Base-by-base conservation (phyloP, 2,329 filamentous ascomycete species). In the Aspergillus spinulosporus region DNA sequence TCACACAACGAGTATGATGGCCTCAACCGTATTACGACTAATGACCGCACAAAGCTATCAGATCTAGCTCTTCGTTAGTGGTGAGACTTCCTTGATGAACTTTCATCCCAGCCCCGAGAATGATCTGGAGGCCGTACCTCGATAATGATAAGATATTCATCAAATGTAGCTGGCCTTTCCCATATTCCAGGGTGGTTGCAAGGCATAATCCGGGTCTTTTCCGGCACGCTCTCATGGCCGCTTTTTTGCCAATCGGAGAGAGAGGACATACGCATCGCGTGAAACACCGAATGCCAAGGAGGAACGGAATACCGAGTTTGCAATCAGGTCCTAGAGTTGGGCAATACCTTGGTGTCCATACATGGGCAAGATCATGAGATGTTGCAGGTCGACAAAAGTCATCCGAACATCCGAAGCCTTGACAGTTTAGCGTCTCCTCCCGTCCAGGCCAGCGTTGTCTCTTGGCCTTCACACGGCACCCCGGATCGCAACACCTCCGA, bases 401-500 rank as follows among this genome's bases (percentile, higher is more conserved):
- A 37, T 12, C 34, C 34, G 34, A 37, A 12, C 8, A 37, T 37
- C 34, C 34, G 34, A 37, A 12, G 34, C 34, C 11, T 37, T 12
- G 34, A 21, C 21, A 21, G 21, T 21, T 21, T 21, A 21, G 21
- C 21, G 21, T 21, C 21, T 34, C 31, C 31, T 34, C 15, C 14
- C 15, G 39, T 14, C 42, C 42, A 29, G 43, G 5, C 26, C 43
- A 39, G 5, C 34, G 9, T 37, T 37, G 34, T 4, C 34, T 11
- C 15, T 40, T 49, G 9, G 47, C 21, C 47, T 36, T 31, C 46
- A 31, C 15, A 14, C 34, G 46, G 34, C 9, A 21, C 21, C 28
- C 47, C 47, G 47, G 47, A 49, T 49, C 32, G 34, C 47, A 39
- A 14, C 34, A 12, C 7, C 47, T 49, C 47, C 47, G 47, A 39